These are phyloP conservation scores for Trichoderma sp. DNA, from an alignment of 2,329 filamentous ascomycete genomes.

Conservation along the genomic window DNA sequence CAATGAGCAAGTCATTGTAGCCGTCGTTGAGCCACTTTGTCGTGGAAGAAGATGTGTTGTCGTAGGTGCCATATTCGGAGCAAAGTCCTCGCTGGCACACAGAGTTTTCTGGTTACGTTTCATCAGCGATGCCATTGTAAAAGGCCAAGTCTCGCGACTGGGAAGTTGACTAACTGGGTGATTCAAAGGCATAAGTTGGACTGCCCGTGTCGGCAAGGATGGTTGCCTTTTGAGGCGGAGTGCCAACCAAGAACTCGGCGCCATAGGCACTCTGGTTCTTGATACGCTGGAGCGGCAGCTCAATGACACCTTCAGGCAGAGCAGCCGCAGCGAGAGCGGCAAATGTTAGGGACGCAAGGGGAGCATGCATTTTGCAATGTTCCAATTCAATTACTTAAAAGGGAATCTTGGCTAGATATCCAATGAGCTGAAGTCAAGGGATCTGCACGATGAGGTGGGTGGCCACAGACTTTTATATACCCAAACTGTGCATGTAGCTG, in stretches of 20 bases:
- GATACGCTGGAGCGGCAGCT: conserved; percentile 24
- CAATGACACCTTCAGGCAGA: conserved; percentile 21
- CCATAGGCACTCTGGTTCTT: conserved; percentile 27
- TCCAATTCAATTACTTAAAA: background rate
- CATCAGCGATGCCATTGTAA: background rate
- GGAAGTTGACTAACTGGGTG: background rate
- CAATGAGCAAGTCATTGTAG: conserved; percentile 24
- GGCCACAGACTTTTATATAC: conserved; percentile 5
- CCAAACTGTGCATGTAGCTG: background rate
- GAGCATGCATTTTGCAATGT: background rate
- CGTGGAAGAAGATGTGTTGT: conserved; percentile 26
- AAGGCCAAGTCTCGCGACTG: background rate
- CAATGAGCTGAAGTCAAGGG: background rate
- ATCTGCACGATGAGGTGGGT: background rate
- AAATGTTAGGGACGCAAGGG: background rate
- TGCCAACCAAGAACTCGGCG: conserved; percentile 24
- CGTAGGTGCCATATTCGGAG: conserved; percentile 21
- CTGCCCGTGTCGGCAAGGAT: conserved; percentile 26
- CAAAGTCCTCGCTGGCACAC: conserved; percentile 25
- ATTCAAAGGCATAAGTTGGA: conserved; percentile 25
- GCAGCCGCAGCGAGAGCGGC: conserved; percentile 8
- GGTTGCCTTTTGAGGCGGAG: conserved; percentile 23
- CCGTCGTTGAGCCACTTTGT: conserved; percentile 4
- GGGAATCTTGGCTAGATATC: background rate
- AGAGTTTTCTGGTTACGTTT: conserved; percentile 2